Evolutionary conservation across 352 stramenopile genomes (phyloP).

Genomic region (Thalassiosira sp.): DNA sequence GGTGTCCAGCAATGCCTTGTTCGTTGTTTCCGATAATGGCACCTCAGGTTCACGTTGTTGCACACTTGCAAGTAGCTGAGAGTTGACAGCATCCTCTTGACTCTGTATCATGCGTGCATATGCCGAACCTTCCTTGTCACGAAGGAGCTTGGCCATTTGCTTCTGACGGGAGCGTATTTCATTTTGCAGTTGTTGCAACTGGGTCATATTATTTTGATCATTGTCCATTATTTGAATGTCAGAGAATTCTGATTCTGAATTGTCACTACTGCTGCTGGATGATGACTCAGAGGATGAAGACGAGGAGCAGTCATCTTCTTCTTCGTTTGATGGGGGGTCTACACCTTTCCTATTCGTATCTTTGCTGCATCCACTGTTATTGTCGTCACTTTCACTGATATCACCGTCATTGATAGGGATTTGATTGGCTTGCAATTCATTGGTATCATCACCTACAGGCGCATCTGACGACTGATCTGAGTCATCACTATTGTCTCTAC

Average conservation of each 20-base stretch:
- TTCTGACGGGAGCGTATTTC: constrained; percentile 1
- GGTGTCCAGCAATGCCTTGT: too few relatives aligned
- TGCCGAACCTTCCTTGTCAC: constrained; percentile 4
- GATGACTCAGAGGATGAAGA: neutral
- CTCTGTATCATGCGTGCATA: neutral
- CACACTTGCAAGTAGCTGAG: neutral
- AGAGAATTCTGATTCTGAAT: neutral
- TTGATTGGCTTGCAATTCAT: too few relatives aligned
- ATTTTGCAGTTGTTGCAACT: constrained; percentile 1
- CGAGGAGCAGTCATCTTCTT: too few relatives aligned
- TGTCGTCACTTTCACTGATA: too few relatives aligned
- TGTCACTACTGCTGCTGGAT: neutral
- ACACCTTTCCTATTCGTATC: neutral
- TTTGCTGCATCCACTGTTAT: too few relatives aligned
- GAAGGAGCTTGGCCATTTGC: constrained; percentile 2
- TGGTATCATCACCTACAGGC: too few relatives aligned
- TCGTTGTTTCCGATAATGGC: neutral
- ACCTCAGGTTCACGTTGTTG: neutral
- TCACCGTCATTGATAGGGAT: too few relatives aligned
- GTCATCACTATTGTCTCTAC: too few relatives aligned
- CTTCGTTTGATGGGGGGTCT: neutral
- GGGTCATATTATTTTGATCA: neutral
- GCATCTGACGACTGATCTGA: too few relatives aligned
- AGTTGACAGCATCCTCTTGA: constrained; percentile 1
- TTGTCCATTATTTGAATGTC: neutral